Conservation (phyloP, 805 yeast species). For the Saturnispora kantuleensis region DNA sequence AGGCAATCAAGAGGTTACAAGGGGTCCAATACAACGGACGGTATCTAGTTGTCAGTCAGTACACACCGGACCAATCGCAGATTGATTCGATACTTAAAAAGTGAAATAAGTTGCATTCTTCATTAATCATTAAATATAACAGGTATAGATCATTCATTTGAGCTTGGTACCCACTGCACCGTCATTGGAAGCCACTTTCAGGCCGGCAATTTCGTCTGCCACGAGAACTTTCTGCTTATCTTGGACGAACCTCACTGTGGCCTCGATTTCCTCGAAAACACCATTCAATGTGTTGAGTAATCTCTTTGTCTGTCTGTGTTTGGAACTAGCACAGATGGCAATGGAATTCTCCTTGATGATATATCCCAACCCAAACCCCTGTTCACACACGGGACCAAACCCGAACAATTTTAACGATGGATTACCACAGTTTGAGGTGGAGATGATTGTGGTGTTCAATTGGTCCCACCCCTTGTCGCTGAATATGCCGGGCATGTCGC, state of each 20-base stretch:
- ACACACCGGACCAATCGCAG: constrained; percentile 31
- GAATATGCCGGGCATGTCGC: constrained; percentile 61
- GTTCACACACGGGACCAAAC: constrained; percentile 82
- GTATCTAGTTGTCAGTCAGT: constrained; percentile 43
- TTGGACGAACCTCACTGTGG: constrained; percentile 54
- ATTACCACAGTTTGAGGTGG: constrained; percentile 87
- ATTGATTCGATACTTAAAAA: constrained; percentile 2
- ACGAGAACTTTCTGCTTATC: constrained; percentile 27
- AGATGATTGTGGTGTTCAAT: constrained; percentile 67
- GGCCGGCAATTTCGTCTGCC: too few species aligned
- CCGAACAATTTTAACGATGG: constrained; percentile 83
- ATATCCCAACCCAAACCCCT: constrained; percentile 91
- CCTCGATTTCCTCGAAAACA: constrained; percentile 53
- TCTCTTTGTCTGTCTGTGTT: constrained; percentile 78
- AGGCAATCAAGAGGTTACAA: constrained; percentile 44
- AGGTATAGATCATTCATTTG: not conserved
- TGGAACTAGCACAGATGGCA: constrained; percentile 74
- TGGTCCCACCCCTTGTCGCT: constrained; percentile 85
- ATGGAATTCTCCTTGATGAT: constrained; percentile 74
- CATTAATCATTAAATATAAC: not conserved
- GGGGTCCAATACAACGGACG: constrained; percentile 53
- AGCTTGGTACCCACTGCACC: not conserved
- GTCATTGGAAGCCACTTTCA: too few species aligned
- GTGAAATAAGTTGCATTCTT: constrained; percentile 2
- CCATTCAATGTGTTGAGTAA: constrained; percentile 59